phyloP scores from a whole-genome alignment of 2,329 filamentous ascomycete species.

The Trichoderma cornu-damae region DNA sequence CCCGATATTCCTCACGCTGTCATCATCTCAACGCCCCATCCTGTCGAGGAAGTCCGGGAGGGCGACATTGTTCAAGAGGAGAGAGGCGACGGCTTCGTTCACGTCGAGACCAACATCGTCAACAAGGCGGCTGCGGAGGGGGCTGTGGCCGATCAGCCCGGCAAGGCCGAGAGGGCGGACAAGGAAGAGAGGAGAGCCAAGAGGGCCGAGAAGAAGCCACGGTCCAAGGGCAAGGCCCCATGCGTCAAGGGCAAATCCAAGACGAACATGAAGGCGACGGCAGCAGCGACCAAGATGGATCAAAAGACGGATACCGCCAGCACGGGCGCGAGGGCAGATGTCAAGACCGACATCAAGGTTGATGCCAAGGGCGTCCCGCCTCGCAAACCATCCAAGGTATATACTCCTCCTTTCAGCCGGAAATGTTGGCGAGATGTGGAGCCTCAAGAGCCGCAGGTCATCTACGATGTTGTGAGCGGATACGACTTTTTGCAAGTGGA shows the following conservation, averaged over 20 bases:
- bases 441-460: slow-evolving; percentile 17
- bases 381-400: slow-evolving; percentile 13
- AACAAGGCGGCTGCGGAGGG: neutral
- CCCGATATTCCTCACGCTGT: slow-evolving; percentile 10
- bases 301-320: neutral
- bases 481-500: slow-evolving; percentile 18
- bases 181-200: neutral
- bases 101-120: slow-evolving; percentile 13
- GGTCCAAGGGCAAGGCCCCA: slow-evolving; percentile 8
- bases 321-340: neutral
- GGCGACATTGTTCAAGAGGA: slow-evolving; percentile 16
- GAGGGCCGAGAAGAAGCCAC: neutral
- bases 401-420: slow-evolving; percentile 11
- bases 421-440: slow-evolving; percentile 15
- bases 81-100: slow-evolving; percentile 9
- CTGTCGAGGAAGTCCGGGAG: slow-evolving; percentile 9
- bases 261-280: neutral
- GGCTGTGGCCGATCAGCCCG: too few relatives aligned
- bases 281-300: neutral
- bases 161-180: neutral
- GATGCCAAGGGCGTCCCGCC: slow-evolving; percentile 7
- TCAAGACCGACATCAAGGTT: slow-evolving; percentile 1
- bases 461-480: slow-evolving; percentile 14
- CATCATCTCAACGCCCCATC: slow-evolving; percentile 2
- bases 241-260: neutral